phyloP scores from a whole-genome alignment of 192 early-diverging fungal species.

The Entomortierella beljakovae region DNA sequence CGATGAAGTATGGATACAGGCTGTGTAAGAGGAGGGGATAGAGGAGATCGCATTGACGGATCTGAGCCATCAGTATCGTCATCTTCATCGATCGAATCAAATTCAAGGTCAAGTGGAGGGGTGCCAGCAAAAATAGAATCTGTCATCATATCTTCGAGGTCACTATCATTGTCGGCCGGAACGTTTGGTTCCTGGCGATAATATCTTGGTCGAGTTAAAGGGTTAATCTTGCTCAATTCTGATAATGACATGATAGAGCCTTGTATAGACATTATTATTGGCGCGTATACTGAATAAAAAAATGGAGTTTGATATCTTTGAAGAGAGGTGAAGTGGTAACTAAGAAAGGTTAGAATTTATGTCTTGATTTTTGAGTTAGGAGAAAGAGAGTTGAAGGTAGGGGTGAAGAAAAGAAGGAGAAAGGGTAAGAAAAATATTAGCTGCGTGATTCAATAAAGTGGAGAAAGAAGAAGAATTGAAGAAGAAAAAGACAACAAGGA shows the following conservation, averaged over 20 bases:
- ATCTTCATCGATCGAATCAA: conserved; percentile 19
- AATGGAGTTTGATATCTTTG: neutral
- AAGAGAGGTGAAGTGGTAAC: neutral
- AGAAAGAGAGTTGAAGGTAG: neutral
- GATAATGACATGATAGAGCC: neutral
- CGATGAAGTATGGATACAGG: conserved; percentile 19
- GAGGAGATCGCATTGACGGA: neutral
- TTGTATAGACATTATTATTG: neutral
- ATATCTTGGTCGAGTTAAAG: neutral
- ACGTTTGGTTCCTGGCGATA: too few relatives aligned
- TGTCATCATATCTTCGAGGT: conserved; percentile 22
- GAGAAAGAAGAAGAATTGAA: too few relatives aligned
- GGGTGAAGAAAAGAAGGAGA: neutral
- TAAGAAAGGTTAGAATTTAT: neutral
- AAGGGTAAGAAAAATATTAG: neutral
- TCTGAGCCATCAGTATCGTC: conserved; percentile 4
- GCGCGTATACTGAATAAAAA: neutral
- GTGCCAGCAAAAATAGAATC: conserved; percentile 10
- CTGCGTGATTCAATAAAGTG: neutral
- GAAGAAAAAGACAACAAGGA: too few relatives aligned
- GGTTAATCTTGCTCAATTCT: neutral
- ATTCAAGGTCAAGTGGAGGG: conserved; percentile 17
- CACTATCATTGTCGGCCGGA: neutral
- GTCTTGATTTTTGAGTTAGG: neutral
- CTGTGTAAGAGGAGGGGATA: conserved; percentile 8